These are phyloP conservation scores for Hortiboletus campestris DNA, from an alignment of 768 basidiomycete genomes.

Conservation along the genomic window DNA sequence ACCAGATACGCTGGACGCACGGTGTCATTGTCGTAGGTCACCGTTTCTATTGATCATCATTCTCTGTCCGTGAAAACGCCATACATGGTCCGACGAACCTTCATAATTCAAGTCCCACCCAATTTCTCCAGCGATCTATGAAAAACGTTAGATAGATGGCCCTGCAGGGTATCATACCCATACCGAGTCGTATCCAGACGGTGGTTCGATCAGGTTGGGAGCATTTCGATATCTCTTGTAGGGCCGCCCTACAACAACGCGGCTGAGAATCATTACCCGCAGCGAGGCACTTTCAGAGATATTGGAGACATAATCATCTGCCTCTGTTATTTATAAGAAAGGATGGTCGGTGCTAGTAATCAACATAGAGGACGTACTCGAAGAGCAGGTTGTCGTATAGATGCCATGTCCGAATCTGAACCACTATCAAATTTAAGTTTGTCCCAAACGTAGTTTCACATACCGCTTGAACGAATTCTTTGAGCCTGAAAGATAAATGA, in stretches of 20 bases:
- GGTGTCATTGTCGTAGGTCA: conserved; percentile 65
- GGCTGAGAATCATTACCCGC: conserved; percentile 54
- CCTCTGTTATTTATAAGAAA: conserved; percentile 42
- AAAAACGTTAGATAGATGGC: not conserved
- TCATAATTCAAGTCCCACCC: conserved; percentile 65
- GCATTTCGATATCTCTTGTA: conserved; percentile 50
- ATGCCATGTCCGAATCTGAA: conserved; percentile 67
- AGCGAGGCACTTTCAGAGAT: conserved; percentile 39
- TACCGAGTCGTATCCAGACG: conserved; percentile 60
- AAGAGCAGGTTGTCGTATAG: conserved; percentile 64
- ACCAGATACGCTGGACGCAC: conserved; percentile 65
- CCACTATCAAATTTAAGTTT: not conserved
- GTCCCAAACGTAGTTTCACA: not conserved
- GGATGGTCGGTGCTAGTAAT: not conserved
- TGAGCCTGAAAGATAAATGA: conserved; percentile 37
- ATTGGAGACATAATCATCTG: conserved; percentile 60
- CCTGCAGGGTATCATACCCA: conserved; percentile 19
- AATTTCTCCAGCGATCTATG: conserved; percentile 59
- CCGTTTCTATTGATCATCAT: conserved; percentile 45
- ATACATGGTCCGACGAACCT: conserved; percentile 18
- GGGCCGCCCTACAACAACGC: conserved; percentile 64
- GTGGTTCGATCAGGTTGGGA: conserved; percentile 47
- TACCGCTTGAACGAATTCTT: conserved; percentile 57
- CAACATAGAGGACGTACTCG: conserved; percentile 42
- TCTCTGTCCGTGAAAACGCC: not conserved